Base-by-base conservation (phyloP, 2,329 filamentous ascomycete species). In the Lasiodiplodia sp. region DNA sequence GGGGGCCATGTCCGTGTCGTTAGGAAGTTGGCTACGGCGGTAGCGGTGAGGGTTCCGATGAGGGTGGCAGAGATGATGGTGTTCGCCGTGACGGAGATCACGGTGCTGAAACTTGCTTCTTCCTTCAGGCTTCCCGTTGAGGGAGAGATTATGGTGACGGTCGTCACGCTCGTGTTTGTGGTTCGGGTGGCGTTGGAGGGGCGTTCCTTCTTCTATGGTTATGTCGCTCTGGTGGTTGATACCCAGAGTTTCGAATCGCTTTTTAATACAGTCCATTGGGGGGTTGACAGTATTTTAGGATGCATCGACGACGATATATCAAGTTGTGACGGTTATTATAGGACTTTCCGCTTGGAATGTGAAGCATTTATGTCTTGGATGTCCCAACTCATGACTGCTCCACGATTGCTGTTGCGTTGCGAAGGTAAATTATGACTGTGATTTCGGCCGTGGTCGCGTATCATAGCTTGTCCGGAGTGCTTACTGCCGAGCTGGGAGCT, bases 211-310 rank as follows among this genome's bases (percentile, higher is more conserved):
- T 28, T 63, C 58, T 34, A 44, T 28, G 25, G 11, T 28, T 4
- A 16, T 34, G 23, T 63, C 58, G 34, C 58, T 51, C 25, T 63
- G 40, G 40, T 63, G 37, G 28, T 63, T 34, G 58, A 38, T 57
- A 11, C 58, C 40, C 44, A 63, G 44, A 25, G 58, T 51, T 51
- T 63, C 37, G 44, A 63, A 31, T 37, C 18, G 40, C 44, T 63
- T 63, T 49, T 34, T 63, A 28, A 63, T 63, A 51, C 58, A 63
- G 58, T 63, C 58, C 58, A 63, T 63, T 63, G 40, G 40, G 49
- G 16, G 49, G n/a, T 11, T 21, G n/a, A 21, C 28, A 57, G 44
- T 40, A 34, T 16, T 34, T 25, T 4, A 21, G 40, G 56, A 12
- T 28, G 56, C 16, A 37, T 62, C 49, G 38, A 44, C 40, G 40